Evolutionary conservation across 2,329 filamentous ascomycete genomes (phyloP).

Genomic region (Arthrocladium fulminans): DNA sequence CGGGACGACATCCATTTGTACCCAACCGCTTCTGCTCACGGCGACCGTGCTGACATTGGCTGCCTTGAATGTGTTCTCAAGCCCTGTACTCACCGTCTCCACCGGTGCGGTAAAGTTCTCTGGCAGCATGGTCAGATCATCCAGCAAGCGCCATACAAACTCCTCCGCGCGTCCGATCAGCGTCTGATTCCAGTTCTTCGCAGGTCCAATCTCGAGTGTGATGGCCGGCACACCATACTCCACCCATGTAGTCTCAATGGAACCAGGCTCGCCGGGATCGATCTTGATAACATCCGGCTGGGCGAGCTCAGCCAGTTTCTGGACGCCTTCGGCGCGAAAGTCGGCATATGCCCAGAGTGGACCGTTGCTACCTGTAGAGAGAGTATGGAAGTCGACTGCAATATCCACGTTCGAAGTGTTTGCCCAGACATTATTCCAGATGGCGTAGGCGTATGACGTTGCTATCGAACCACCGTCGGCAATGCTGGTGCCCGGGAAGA

Average conservation of each 20-base stretch:
- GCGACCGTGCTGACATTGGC: slow-evolving; percentile 2
- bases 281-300: slow-evolving; percentile 11
- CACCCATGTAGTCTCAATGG: slow-evolving; percentile 9
- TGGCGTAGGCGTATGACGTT: slow-evolving; percentile 1
- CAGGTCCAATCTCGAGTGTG: slow-evolving; percentile 10
- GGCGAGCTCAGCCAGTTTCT: slow-evolving; percentile 6
- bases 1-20: slow-evolving; percentile 5
- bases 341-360: slow-evolving; percentile 11
- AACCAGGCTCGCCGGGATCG: slow-evolving; percentile 11
- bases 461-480: slow-evolving; percentile 6
- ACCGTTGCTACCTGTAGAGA: slow-evolving; percentile 6
- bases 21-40: slow-evolving; percentile 8
- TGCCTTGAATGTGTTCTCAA: slow-evolving; percentile 4
- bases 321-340: slow-evolving; percentile 4
- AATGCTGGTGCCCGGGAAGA: slow-evolving; percentile 7
- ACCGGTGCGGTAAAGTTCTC: not conserved
- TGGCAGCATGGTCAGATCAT: slow-evolving; percentile 9
- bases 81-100: slow-evolving; percentile 3
- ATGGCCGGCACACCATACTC: slow-evolving; percentile 10
- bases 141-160: slow-evolving; percentile 9
- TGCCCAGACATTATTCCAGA: slow-evolving; percentile 11
- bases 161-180: slow-evolving; percentile 9
- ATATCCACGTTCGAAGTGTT: slow-evolving; percentile 11
- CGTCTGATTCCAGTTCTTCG: slow-evolving; percentile 10
- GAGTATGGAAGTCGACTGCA: slow-evolving; percentile 9